A percentile compares a stretch with the other conserved stretches of the same genome.
phyloP scores from a whole-genome alignment of 441 rosid genomes.

The Erodium texanum region DNA sequence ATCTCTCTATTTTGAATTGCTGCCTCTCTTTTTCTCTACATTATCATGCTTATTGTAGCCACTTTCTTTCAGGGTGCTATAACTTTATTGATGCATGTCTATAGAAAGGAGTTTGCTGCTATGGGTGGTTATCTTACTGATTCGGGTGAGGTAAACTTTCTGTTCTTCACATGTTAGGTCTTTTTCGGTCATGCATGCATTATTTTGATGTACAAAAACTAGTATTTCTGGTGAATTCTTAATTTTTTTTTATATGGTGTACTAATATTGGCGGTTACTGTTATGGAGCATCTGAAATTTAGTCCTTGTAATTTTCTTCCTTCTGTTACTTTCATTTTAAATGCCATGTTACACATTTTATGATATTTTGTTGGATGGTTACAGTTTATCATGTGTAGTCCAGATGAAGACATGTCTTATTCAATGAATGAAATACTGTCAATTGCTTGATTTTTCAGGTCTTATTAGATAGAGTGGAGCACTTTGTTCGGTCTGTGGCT shows the following conservation, averaged over 20 bases:
- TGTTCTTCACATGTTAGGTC: not conserved
- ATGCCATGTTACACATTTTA: not conserved
- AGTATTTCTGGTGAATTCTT: not conserved
- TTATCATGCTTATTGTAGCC: conserved; percentile 4
- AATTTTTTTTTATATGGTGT: not conserved
- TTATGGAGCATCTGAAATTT: not conserved
- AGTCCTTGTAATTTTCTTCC: not conserved
- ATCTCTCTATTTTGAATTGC: not conserved
- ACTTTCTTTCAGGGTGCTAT: conserved; percentile 73
- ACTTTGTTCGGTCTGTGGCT: conserved; percentile 78
- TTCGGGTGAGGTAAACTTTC: conserved; percentile 87
- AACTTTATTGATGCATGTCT: conserved; percentile 79
- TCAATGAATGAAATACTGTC: not conserved
- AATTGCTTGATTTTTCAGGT: conserved; percentile 35
- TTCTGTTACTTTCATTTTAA: not conserved
- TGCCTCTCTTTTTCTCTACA: conserved; percentile 2
- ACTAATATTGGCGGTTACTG: not conserved
- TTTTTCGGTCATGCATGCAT: conserved; percentile 5
- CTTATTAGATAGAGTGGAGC: conserved; percentile 67
- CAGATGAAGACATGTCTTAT: not conserved
- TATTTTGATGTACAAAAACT: not conserved
- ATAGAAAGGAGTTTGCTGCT: conserved; percentile 72
- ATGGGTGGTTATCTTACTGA: conserved; percentile 98
- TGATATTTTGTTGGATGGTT: not conserved
- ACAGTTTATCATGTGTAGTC: not conserved